These are phyloP conservation scores for Yamagishiella unicocca DNA, from an alignment of 139 green algal species.

Conservation along the genomic window DNA sequence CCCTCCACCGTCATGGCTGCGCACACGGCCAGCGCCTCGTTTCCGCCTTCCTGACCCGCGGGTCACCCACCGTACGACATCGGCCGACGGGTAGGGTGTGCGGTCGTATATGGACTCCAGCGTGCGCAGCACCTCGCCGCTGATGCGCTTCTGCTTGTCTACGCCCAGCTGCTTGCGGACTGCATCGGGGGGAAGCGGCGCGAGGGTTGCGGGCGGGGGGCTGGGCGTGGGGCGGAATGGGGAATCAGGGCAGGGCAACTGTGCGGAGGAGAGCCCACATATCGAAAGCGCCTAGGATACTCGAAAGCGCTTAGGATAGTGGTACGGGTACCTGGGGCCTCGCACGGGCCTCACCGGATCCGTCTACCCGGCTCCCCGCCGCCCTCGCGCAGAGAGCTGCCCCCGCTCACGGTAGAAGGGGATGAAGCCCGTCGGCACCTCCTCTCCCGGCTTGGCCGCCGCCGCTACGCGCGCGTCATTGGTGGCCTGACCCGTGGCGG, in stretches of 20 bases:
- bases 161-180: constrained; percentile 59
- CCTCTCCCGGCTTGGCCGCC: not conserved
- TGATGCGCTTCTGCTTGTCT: constrained; percentile 42
- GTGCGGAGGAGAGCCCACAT: not conserved
- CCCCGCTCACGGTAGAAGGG: constrained; percentile 59
- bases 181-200: constrained; percentile 6
- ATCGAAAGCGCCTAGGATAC: not conserved
- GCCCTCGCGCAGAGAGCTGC: not conserved
- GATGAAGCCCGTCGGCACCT: constrained; percentile 44
- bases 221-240: not conserved
- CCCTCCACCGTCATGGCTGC: too few relatives aligned
- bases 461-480: not conserved
- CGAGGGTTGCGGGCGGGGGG: not conserved
- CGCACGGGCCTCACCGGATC: too few relatives aligned
- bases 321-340: too few relatives aligned
- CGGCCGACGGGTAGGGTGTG: constrained; percentile 56
- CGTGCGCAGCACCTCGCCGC: constrained; percentile 52
- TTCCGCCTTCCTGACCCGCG: too few relatives aligned
- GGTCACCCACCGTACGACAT: constrained; percentile 56
- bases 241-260: not conserved
- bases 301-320: too few relatives aligned
- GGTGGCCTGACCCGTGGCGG: not conserved
- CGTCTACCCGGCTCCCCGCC: not conserved
- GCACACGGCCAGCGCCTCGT: too few relatives aligned
- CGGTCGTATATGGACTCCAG: constrained; percentile 62